A percentile compares a stretch with the other conserved stretches of the same genome.
These are phyloP conservation scores for Colletotrichum chrysophilum DNA, from an alignment of 2,329 filamentous ascomycete genomes.

Conservation along the genomic window DNA sequence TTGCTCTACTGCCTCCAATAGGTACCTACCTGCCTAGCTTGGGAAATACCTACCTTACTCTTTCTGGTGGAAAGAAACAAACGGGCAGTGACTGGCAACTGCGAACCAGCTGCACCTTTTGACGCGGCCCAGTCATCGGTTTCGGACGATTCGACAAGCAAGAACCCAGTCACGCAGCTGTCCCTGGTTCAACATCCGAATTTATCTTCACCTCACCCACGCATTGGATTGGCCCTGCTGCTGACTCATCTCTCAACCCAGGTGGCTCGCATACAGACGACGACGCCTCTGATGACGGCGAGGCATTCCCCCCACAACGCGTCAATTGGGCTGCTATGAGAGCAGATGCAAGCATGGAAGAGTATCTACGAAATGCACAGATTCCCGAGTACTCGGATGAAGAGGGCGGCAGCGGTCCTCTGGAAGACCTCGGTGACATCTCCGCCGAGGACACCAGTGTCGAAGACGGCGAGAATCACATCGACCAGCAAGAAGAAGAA, in stretches of 20 bases:
- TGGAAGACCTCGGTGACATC: constrained; percentile 18
- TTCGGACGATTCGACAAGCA: constrained; percentile 4
- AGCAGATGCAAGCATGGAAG: constrained; percentile 17
- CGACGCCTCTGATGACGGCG: constrained; percentile 15
- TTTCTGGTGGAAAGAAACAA: background rate
- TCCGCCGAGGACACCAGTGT: constrained; percentile 32
- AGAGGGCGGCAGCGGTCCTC: constrained; percentile 3
- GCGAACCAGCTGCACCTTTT: background rate
- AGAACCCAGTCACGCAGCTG: background rate
- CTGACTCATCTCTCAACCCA: constrained; percentile 11
- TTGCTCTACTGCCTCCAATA: background rate
- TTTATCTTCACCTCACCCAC: background rate
- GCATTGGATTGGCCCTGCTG: background rate
- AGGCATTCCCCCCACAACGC: constrained; percentile 16
- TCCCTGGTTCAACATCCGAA: background rate
- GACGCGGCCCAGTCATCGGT: background rate
- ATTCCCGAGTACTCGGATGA: constrained; percentile 21
- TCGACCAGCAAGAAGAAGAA: constrained; percentile 31
- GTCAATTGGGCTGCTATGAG: constrained; percentile 20
- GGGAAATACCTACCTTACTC: background rate
- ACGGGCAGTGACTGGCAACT: background rate
- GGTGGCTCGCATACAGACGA: constrained; percentile 15
- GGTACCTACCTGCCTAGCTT: background rate
- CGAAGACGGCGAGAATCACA: constrained; percentile 32
- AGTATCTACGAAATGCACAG: constrained; percentile 9